phyloP scores from a whole-genome alignment of 495 filamentous ascomycete genomes.

The Aspergillus diversus region DNA sequence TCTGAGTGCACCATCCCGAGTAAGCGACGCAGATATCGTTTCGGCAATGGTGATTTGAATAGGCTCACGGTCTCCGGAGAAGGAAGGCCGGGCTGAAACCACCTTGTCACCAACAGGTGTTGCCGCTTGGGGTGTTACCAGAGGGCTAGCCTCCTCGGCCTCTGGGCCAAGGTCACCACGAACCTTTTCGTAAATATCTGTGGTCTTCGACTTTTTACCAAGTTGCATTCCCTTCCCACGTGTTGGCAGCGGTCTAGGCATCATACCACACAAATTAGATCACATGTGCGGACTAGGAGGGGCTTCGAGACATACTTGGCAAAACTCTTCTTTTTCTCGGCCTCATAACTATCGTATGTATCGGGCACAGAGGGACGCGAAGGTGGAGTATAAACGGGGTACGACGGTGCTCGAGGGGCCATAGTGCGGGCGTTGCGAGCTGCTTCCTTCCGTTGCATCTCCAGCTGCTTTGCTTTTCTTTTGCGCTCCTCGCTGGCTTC shows the following conservation, averaged over 20 bases:
- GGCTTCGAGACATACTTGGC: conserved; percentile 57
- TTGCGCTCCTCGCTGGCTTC: conserved; percentile 98
- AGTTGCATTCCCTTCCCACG: conserved; percentile 98
- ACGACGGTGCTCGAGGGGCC: conserved; percentile 72
- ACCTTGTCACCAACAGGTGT: conserved; percentile 56
- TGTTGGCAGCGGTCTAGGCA: conserved; percentile 62
- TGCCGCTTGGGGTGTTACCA: conserved; percentile 67
- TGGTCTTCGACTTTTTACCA: conserved; percentile 96
- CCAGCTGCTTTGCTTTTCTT: conserved; percentile 94
- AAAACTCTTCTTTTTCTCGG: conserved; percentile 91
- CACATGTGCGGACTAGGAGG: not conserved
- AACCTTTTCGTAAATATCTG: conserved; percentile 96
- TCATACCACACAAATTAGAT: conserved; percentile 21
- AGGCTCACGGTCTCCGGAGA: conserved; percentile 73
- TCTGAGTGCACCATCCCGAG: conserved; percentile 81
- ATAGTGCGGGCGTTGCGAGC: conserved; percentile 60
- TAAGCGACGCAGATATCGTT: conserved; percentile 82
- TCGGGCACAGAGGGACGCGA: conserved; percentile 71
- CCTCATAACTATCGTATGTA: conserved; percentile 90
- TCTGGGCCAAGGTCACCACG: conserved; percentile 83
- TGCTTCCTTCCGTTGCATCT: conserved; percentile 96
- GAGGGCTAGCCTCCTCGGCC: conserved; percentile 72
- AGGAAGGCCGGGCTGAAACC: conserved; percentile 61
- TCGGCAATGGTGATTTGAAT: conserved; percentile 88
- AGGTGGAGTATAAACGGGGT: conserved; percentile 88